Base-by-base conservation (phyloP, 2,329 filamentous ascomycete genomes). In the Claviceps lovelessii region DNA sequence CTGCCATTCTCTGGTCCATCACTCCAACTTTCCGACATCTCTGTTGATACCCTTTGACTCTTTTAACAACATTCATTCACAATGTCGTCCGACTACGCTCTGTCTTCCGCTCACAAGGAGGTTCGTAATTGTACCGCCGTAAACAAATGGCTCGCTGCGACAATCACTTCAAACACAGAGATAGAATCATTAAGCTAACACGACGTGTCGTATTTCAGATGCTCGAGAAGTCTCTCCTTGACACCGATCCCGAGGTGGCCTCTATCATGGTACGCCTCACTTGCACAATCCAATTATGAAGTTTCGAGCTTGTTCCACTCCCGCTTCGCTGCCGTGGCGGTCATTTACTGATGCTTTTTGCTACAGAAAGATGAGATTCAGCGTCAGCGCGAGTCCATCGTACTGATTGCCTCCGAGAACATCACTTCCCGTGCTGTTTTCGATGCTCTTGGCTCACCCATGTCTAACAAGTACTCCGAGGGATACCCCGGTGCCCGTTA, bases 401-500 rank as follows among this genome's bases (percentile, higher is more conserved):
- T 97, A 68, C 85, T 98, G 70, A 98, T 98, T 67, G 91, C 93
- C 68, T 97, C 93, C 55, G 93, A 98, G 79, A 98, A 98, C 79
- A 90, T 98, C 75, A 98, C 93, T 56, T 98, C 93, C 59, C 90
- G 90, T 65, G 90, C 93, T 66, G 93, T 98, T 67, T 95, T 95
- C 76, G 90, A 98, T 76, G 93, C 93, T 58, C 84, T 98, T 61
- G 93, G 93, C 67, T 90, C 85, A 56, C 86, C 87, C 71, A 94
- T 93, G 87, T 89, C 88, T 73, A 95, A 98, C 83, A 98, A 98
- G 79, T 98, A 98, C 82, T 96, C 90, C 19, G 93, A 98, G 79
- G 93, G 93, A 61, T 95, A 95, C 73, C 93, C 93, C 62, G 93
- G 93, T 70, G 93, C 93, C 65, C 86, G 93, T 73, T 98, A 98